phyloP scores from a whole-genome alignment of 2,329 filamentous ascomycete genomes.

The Fusarium sp. region DNA sequence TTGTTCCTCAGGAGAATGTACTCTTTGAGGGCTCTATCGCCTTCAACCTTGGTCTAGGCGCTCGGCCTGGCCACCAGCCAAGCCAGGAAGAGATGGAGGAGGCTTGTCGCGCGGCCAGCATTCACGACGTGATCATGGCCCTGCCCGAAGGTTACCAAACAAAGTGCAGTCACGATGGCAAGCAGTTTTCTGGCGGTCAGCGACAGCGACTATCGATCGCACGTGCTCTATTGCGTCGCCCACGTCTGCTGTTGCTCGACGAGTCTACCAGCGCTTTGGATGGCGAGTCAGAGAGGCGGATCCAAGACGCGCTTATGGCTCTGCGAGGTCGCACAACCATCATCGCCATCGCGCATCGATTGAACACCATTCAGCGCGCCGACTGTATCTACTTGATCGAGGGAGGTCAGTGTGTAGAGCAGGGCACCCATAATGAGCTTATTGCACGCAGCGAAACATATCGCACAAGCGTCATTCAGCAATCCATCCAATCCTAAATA shows the following conservation, averaged over 20 bases:
- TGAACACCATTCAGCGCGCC: slow-evolving; percentile 57
- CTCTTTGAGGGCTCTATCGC: slow-evolving; percentile 65
- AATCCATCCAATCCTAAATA: neutral
- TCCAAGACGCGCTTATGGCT: slow-evolving; percentile 67
- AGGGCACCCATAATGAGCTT: slow-evolving; percentile 7
- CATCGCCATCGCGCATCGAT: slow-evolving; percentile 58
- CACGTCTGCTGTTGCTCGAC: slow-evolving; percentile 57
- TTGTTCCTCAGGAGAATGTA: slow-evolving; percentile 66
- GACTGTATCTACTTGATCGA: slow-evolving; percentile 58
- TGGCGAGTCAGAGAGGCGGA: slow-evolving; percentile 66
- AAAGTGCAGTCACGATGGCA: slow-evolving; percentile 70
- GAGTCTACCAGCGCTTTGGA: slow-evolving; percentile 74
- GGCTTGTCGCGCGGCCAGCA: slow-evolving; percentile 49
- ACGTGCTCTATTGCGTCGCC: slow-evolving; percentile 72
- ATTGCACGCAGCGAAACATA: neutral
- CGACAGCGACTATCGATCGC: slow-evolving; percentile 77
- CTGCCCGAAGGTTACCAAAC: slow-evolving; percentile 70
- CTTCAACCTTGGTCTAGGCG: slow-evolving; percentile 66
- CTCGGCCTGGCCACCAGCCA: slow-evolving; percentile 61
- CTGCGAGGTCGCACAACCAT: slow-evolving; percentile 53
- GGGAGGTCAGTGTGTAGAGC: slow-evolving; percentile 52
- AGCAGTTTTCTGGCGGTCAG: slow-evolving; percentile 76
- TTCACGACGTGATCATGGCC: slow-evolving; percentile 65
- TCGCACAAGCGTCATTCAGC: neutral
- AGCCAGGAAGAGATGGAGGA: slow-evolving; percentile 71